Conservation (phyloP, 306 rosid species). For the Gillenia trifoliata region DNA sequence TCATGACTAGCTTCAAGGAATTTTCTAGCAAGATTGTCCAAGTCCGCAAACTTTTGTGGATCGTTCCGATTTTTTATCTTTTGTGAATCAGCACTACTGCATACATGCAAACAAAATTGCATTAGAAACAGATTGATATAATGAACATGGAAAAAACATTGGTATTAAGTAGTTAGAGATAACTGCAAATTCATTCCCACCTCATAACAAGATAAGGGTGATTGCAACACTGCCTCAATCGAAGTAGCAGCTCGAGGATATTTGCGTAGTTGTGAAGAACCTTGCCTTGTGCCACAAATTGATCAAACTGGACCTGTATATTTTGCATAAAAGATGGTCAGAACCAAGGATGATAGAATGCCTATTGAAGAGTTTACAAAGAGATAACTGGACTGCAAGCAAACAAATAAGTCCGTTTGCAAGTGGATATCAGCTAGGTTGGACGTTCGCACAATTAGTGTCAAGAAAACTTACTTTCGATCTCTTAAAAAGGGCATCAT, state of each 20-base stretch:
- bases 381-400: background rate
- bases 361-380: background rate
- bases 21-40: conserved; percentile 51
- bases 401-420: background rate
- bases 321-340: conserved; percentile 10
- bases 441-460: background rate
- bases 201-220: conserved; percentile 82
- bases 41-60: conserved; percentile 42
- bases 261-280: conserved; percentile 71
- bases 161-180: background rate
- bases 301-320: conserved; percentile 75
- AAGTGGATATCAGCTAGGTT: background rate
- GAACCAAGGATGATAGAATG: background rate
- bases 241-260: conserved; percentile 79
- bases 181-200: conserved; percentile 27
- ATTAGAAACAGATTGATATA: conserved; percentile 15
- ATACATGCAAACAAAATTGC: conserved; percentile 10
- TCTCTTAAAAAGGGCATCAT: conserved; percentile 65
- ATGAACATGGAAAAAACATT: background rate
- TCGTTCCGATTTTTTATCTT: conserved; percentile 22
- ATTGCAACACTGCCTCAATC: conserved; percentile 86
- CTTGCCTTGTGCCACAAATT: conserved; percentile 77
- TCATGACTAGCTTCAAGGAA: conserved; percentile 39
- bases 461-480: conserved; percentile 53
- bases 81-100: conserved; percentile 23